Conservation (phyloP, 345 rosid species). For the Brassica carinata region DNA sequence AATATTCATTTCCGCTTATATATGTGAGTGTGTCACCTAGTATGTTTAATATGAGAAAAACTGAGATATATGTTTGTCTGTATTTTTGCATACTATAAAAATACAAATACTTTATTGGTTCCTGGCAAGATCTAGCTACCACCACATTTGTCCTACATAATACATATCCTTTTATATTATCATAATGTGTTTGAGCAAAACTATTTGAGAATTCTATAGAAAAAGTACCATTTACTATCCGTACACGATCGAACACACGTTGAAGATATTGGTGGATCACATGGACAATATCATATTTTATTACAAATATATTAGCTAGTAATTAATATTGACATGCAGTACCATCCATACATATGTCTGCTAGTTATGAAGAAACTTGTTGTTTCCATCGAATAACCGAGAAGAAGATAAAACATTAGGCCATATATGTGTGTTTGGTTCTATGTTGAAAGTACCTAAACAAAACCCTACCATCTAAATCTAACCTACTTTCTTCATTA, state of each 20-base stretch:
- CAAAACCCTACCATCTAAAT: neutral
- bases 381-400: neutral
- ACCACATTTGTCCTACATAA: constrained; percentile 19
- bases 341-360: neutral
- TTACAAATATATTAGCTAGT: neutral
- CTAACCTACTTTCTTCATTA: neutral
- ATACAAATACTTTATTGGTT: neutral
- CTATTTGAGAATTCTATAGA: neutral
- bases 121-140: constrained; percentile 23
- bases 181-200: constrained; percentile 11
- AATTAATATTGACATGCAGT: neutral
- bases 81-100: neutral
- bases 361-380: neutral
- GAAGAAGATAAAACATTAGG: neutral
- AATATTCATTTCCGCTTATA: too few species aligned
- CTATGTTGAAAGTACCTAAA: constrained; percentile 3
- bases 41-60: neutral
- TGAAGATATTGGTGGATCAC: constrained; percentile 17
- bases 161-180: neutral
- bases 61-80: neutral
- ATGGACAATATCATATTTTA: constrained; percentile 10
- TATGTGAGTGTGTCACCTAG: too few species aligned
- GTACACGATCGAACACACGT: constrained; percentile 17
- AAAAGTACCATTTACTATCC: neutral
- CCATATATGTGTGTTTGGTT: neutral